phyloP scores from a whole-genome alignment of 257 asterid genomes.

The Solanum bulbocastanum region DNA sequence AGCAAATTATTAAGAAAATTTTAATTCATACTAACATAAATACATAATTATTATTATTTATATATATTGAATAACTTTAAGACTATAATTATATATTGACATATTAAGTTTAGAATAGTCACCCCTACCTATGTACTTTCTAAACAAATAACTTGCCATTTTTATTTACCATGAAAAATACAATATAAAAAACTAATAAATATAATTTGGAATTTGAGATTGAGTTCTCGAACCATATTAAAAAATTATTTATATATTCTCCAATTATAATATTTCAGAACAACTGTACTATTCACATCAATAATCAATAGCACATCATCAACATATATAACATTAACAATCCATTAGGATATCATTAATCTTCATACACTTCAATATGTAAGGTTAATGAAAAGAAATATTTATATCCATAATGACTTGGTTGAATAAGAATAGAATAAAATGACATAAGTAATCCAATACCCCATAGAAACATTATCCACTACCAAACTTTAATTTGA shows the following conservation, averaged over 20 bases:
- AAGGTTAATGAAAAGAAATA: background rate
- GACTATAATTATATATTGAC: background rate
- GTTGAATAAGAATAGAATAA: too few relatives aligned
- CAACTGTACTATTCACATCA: background rate
- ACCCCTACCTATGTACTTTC: background rate
- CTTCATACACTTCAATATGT: too few relatives aligned
- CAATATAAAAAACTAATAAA: too few relatives aligned
- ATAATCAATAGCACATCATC: background rate
- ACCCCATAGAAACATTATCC: background rate
- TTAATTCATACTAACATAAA: too few relatives aligned
- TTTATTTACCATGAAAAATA: too few relatives aligned
- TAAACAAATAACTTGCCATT: background rate
- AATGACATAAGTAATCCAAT: background rate
- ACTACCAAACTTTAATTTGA: background rate
- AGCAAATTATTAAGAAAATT: too few relatives aligned
- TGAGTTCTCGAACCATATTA: too few relatives aligned
- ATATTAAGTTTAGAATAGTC: background rate
- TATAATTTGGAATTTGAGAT: background rate
- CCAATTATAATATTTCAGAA: background rate
- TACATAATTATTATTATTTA: too few relatives aligned
- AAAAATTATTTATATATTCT: background rate
- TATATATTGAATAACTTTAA: too few relatives aligned
- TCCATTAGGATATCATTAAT: background rate
- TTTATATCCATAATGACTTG: too few relatives aligned
- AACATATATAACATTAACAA: too few relatives aligned